These are phyloP conservation scores for Candida sojae DNA, from an alignment of 1,139 yeast genomes.

Conservation along the genomic window DNA sequence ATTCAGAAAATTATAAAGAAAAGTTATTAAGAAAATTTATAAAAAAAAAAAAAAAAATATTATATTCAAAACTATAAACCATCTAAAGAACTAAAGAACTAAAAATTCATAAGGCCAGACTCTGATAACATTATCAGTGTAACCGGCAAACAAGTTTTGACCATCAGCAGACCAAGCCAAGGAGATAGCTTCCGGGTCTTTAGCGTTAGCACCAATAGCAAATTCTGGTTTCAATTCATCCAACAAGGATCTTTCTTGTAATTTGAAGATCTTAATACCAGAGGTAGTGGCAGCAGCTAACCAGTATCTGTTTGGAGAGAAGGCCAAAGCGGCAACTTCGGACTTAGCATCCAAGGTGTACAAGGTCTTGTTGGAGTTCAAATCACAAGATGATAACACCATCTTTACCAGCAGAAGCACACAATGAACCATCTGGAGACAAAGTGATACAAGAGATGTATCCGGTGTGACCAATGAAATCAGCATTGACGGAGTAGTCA, in stretches of 20 bases:
- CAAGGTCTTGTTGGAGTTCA: constrained; percentile 82
- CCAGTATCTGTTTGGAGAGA: constrained; percentile 99
- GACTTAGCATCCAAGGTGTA: constrained; percentile 96
- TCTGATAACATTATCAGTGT: constrained; percentile 99
- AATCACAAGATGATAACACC: constrained; percentile 98
- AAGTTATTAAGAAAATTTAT: too few species aligned
- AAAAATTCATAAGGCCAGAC: too few species aligned
- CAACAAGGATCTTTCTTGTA: constrained; percentile 92
- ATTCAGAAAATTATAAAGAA: too few species aligned
- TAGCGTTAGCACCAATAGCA: constrained; percentile 84
- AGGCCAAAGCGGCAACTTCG: constrained; percentile 97
- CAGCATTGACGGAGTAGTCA: constrained; percentile 88
- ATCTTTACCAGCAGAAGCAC: constrained; percentile 99
- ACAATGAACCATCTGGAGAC: constrained; percentile 99
- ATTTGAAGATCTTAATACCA: constrained; percentile 98
- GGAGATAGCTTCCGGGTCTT: constrained; percentile 98
- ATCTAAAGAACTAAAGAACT: too few species aligned
- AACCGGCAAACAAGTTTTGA: constrained; percentile 99
- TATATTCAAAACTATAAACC: too few species aligned
- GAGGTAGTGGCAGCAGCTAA: constrained; percentile 99
- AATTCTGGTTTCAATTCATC: constrained; percentile 99
- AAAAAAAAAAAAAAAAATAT: too few species aligned
- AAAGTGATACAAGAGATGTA: constrained; percentile 97
- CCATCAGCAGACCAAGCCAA: constrained; percentile 99
- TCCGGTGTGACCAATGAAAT: constrained; percentile 99